Evolutionary conservation across 495 filamentous ascomycete genomes (phyloP).

Genomic region (Daldinia decipiens): DNA sequence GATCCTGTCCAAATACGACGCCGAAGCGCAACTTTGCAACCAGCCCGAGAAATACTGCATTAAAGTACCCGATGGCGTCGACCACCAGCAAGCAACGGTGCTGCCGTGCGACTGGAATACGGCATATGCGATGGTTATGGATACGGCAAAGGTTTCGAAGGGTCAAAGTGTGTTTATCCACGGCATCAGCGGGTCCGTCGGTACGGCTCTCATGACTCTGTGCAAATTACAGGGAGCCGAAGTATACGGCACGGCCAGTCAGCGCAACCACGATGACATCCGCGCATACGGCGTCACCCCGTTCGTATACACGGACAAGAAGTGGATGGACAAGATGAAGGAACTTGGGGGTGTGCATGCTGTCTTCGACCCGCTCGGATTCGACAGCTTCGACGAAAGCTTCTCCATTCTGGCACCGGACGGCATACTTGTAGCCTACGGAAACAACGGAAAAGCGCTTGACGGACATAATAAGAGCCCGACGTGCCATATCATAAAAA

Average conservation of each 20-base stretch:
- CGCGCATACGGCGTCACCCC: conserved; percentile 43
- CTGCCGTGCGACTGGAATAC: conserved; percentile 55
- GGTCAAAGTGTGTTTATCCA: conserved; percentile 59
- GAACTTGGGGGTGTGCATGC: conserved; percentile 53
- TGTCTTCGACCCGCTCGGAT: conserved; percentile 58
- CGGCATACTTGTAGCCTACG: conserved; percentile 45
- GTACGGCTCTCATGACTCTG: conserved; percentile 50
- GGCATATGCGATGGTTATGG: conserved; percentile 55
- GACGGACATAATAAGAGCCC: conserved; percentile 31
- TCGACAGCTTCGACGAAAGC: conserved; percentile 58
- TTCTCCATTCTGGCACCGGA: conserved; percentile 47
- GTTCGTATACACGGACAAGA: conserved; percentile 57
- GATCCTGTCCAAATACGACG: conserved; percentile 54
- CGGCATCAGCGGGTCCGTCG: conserved; percentile 57
- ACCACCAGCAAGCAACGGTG: conserved; percentile 48
- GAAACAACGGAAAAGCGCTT: conserved; percentile 43
- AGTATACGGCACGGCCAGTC: conserved; percentile 56
- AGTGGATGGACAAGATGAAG: conserved; percentile 56
- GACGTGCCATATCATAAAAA: conserved; percentile 35
- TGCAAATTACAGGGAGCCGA: conserved; percentile 51
- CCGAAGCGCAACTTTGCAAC: conserved; percentile 53
- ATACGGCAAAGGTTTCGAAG: conserved; percentile 46
- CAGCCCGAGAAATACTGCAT: conserved; percentile 54
- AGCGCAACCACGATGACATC: conserved; percentile 52
- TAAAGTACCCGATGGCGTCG: conserved; percentile 49